Conservation (phyloP, 2,329 filamentous ascomycete genomes). For the Colletotrichum viniferum region DNA sequence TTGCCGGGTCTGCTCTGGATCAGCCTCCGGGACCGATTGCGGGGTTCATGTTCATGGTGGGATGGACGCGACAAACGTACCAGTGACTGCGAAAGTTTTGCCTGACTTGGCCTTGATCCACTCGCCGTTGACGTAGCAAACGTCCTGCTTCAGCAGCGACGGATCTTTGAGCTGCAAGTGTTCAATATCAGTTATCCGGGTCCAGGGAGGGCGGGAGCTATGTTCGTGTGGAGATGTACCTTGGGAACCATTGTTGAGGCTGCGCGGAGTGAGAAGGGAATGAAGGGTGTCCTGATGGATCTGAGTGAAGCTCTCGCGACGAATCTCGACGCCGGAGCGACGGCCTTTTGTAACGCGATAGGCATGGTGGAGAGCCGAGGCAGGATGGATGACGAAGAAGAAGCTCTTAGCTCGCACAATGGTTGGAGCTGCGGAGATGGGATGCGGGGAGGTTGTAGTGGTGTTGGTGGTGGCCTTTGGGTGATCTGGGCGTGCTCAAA, state of each 20-base stretch:
- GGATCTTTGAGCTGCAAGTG: slow-evolving; percentile 71
- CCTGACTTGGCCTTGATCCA: slow-evolving; percentile 87
- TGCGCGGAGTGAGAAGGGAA: slow-evolving; percentile 32
- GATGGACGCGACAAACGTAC: slow-evolving; percentile 39
- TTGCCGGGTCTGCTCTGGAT: slow-evolving; percentile 71
- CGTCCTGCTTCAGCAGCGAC: slow-evolving; percentile 82
- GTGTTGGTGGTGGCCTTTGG: not conserved
- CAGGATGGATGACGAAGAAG: not conserved
- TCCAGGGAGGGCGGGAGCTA: not conserved
- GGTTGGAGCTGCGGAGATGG: not conserved
- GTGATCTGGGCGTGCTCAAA: not conserved
- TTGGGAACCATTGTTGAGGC: slow-evolving; percentile 54
- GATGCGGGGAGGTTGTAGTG: slow-evolving; percentile 1
- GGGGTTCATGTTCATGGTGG: not conserved
- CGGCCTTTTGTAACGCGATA: slow-evolving; percentile 15
- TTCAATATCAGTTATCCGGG: not conserved
- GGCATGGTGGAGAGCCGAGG: slow-evolving; percentile 10
- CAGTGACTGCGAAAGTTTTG: slow-evolving; percentile 87
- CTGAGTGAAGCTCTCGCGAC: slow-evolving; percentile 5
- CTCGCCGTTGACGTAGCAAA: slow-evolving; percentile 88
- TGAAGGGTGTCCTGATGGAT: not conserved
- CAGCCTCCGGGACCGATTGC: not conserved
- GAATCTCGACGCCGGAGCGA: slow-evolving; percentile 16
- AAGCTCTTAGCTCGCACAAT: not conserved
- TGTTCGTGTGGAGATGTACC: slow-evolving; percentile 29